These are phyloP conservation scores for Sarocladium oryzae DNA, from an alignment of 2,329 filamentous ascomycete species.

Conservation along the genomic window DNA sequence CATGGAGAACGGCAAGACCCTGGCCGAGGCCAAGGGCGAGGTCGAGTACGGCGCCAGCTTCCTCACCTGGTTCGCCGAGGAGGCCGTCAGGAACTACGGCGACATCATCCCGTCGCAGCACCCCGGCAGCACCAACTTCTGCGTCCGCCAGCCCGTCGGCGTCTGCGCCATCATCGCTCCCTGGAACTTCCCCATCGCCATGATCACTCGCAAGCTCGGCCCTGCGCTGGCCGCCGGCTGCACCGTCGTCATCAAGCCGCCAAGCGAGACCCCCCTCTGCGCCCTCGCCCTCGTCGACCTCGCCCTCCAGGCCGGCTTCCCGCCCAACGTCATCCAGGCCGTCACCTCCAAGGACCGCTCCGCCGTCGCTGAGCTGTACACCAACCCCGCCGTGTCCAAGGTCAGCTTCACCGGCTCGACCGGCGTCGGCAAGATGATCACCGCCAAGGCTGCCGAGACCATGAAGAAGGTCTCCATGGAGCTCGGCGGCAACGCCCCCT, in stretches of 20 bases:
- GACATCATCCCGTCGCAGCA: slow-evolving; percentile 55
- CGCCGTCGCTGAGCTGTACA: slow-evolving; percentile 23
- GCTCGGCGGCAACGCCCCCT: slow-evolving; percentile 62
- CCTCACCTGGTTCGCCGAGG: slow-evolving; percentile 58
- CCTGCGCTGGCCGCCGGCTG: slow-evolving; percentile 61
- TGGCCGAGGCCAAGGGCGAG: slow-evolving; percentile 54
- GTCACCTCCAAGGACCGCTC: slow-evolving; percentile 22
- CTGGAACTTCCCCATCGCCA: slow-evolving; percentile 50
- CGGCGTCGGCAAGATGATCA: slow-evolving; percentile 55
- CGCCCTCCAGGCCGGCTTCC: slow-evolving; percentile 58
- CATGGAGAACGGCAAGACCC: slow-evolving; percentile 64
- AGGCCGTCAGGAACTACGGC: slow-evolving; percentile 48
- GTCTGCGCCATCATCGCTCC: slow-evolving; percentile 63
- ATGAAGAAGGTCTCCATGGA: slow-evolving; percentile 64
- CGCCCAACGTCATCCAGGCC: slow-evolving; percentile 27
- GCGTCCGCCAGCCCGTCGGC: slow-evolving; percentile 59
- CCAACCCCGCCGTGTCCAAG: slow-evolving; percentile 36
- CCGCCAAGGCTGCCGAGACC: slow-evolving; percentile 51
- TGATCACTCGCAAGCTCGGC: slow-evolving; percentile 33
- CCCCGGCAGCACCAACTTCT: slow-evolving; percentile 55
- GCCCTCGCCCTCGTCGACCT: slow-evolving; percentile 60
- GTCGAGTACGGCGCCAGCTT: slow-evolving; percentile 53
- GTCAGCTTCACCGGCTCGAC: slow-evolving; percentile 66
- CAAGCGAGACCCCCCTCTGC: slow-evolving; percentile 63
- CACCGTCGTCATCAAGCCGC: slow-evolving; percentile 65